phyloP scores from a whole-genome alignment of 2,329 filamentous ascomycete genomes.

The Colletotrichum echinochloae region DNA sequence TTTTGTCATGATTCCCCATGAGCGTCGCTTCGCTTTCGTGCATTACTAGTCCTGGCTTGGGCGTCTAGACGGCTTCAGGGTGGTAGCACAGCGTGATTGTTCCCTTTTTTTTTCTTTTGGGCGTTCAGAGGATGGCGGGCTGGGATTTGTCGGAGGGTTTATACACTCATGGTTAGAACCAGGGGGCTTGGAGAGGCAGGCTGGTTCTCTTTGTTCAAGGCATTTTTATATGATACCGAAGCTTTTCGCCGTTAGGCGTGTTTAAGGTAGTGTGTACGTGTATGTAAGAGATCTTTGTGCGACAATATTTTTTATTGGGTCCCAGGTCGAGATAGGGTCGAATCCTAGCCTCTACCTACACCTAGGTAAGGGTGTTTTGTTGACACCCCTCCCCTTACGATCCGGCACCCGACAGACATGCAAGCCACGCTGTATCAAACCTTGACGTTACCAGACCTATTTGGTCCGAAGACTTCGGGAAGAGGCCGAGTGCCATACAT shows the following conservation, averaged over 20 bases:
- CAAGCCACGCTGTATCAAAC: no score
- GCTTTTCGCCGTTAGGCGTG: background rate
- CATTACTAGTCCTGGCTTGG: slow-evolving; percentile 23
- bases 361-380: no score
- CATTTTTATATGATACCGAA: slow-evolving; percentile 6
- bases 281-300: background rate
- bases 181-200: background rate
- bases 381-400: no score
- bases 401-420: no score
- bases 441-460: no score
- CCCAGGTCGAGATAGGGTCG: no score
- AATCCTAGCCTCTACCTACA: no score
- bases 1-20: slow-evolving; percentile 33
- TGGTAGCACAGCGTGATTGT: slow-evolving; percentile 27
- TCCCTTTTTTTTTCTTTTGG: background rate
- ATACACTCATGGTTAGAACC: background rate
- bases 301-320: no score
- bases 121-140: background rate
- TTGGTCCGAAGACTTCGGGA: no score
- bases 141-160: background rate
- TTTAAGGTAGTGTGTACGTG: background rate
- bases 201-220: background rate
- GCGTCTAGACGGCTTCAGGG: slow-evolving; percentile 20
- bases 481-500: no score
- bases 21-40: slow-evolving; percentile 24